phyloP scores from a whole-genome alignment of 2,329 filamentous ascomycete genomes.

The Colletotrichum zoysiae region DNA sequence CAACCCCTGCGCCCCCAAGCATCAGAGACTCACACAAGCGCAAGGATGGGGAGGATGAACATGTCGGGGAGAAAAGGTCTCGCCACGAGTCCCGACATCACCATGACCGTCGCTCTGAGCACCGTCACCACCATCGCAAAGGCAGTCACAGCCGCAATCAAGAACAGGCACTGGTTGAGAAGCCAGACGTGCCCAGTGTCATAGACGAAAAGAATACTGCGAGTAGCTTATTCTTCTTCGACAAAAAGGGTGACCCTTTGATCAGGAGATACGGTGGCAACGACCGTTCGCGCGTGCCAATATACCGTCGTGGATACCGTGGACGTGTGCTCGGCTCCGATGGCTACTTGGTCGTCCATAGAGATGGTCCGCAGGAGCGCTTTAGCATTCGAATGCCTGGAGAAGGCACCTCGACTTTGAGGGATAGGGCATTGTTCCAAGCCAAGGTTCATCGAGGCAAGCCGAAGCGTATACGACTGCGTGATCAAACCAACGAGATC shows the following conservation, averaged over 20 bases:
- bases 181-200: constrained; percentile 32
- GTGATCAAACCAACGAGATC: constrained; percentile 23
- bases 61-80: constrained; percentile 31
- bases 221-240: constrained; percentile 68
- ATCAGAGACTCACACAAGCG: constrained; percentile 19
- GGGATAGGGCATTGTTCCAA: constrained; percentile 63
- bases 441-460: constrained; percentile 55
- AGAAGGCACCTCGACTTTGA: constrained; percentile 57
- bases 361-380: constrained; percentile 68
- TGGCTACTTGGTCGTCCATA: constrained; percentile 73
- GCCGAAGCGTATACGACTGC: constrained; percentile 57
- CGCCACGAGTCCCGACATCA: constrained; percentile 43
- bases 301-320: constrained; percentile 76
- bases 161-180: constrained; percentile 12
- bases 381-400: constrained; percentile 63
- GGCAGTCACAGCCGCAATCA: constrained; percentile 26
- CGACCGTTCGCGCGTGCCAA: constrained; percentile 78
- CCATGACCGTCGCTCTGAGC: constrained; percentile 32
- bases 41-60: constrained; percentile 7
- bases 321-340: constrained; percentile 78
- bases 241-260: constrained; percentile 81
- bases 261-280: constrained; percentile 81
- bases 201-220: constrained; percentile 47
- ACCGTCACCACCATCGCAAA: constrained; percentile 26
- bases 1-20: constrained; percentile 37